Base-by-base conservation (phyloP, 2,329 filamentous ascomycete species). In the Raffaelea deltoideospora region DNA sequence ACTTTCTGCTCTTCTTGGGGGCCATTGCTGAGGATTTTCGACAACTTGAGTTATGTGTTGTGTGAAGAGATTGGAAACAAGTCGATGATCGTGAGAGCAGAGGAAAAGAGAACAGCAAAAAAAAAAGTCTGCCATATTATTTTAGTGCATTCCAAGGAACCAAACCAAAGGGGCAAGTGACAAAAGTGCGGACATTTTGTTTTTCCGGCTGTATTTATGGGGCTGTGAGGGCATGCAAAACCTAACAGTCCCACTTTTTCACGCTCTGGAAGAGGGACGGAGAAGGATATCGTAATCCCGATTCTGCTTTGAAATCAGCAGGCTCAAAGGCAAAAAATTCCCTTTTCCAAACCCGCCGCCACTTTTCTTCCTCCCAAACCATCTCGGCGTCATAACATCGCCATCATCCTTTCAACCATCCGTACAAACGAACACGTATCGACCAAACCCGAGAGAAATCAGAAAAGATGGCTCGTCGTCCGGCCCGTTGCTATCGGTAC, bases 401-500 rank as follows among this genome's bases (percentile, higher is more conserved):
- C 34, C 30, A 50, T 37, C 46, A 46, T n/a, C 23, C 19, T 15
- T 14, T 32, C 28, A 22, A 50, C 48, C n/a, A n/a, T n/a, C n/a
- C n/a, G n/a, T n/a, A n/a, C n/a, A n/a, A n/a, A n/a, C n/a, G n/a
- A n/a, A 45, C 43, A 46, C 48, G 37, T 22, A 27, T 33, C 28
- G 18, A 15, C 36, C 30, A 15, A 33, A 21, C 21, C 23, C 31
- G 21, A 24, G 11, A 24, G 23, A 39, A 74, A 67, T 69, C 72
- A 67, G 75, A 79, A 79, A 87, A 79, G 74, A 98, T 98, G 90
- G 90, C 90, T 62, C 86, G 90, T 69, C 86, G 90, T 82, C 90
- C 90, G 62, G 90, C 90, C 61, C 83, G 90, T 75, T 98, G 90
- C 75, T 98, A 94, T 79, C 81, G 90, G 63, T 98, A 98, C 83